Percentiles rank a stretch among this genome's conserved stretches.
Conservation (phyloP, 2,329 filamentous ascomycete genomes). For the Incumbomyces delicatus region DNA sequence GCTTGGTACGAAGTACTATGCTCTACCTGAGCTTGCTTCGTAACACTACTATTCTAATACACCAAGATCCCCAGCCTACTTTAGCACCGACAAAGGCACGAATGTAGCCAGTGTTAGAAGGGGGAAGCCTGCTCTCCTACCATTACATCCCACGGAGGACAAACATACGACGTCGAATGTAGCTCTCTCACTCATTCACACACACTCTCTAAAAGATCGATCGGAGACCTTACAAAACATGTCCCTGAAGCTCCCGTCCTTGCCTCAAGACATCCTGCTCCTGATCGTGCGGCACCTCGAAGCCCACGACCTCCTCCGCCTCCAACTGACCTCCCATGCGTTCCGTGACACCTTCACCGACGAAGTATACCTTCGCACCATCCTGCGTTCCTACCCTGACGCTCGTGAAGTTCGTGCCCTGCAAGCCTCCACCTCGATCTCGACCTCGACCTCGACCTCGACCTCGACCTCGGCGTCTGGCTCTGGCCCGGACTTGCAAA, state of each 20-base stretch:
- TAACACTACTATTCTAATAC: too few relatives aligned
- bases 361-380: conserved; percentile 35
- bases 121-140: too few relatives aligned
- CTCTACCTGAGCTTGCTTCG: too few relatives aligned
- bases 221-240: background rate
- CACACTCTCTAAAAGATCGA: too few relatives aligned
- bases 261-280: conserved; percentile 52
- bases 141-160: too few relatives aligned
- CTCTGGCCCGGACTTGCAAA: background rate
- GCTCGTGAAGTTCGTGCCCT: conserved; percentile 41
- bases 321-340: conserved; percentile 42
- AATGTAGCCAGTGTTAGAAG: too few relatives aligned
- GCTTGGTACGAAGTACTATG: too few relatives aligned
- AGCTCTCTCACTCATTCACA: too few relatives aligned
- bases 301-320: conserved; percentile 41
- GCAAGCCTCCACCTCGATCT: background rate
- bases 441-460: background rate
- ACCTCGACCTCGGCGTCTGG: too few relatives aligned
- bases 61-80: too few relatives aligned
- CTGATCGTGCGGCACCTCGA: conserved; percentile 42
- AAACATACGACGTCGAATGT: too few relatives aligned
- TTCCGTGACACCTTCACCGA: conserved; percentile 44
- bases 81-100: too few relatives aligned
- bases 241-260: background rate
- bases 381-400: conserved; percentile 44